Evolutionary conservation across 306 rosid genomes (phyloP).

Genomic region (Fragaria nilgerrensis): DNA sequence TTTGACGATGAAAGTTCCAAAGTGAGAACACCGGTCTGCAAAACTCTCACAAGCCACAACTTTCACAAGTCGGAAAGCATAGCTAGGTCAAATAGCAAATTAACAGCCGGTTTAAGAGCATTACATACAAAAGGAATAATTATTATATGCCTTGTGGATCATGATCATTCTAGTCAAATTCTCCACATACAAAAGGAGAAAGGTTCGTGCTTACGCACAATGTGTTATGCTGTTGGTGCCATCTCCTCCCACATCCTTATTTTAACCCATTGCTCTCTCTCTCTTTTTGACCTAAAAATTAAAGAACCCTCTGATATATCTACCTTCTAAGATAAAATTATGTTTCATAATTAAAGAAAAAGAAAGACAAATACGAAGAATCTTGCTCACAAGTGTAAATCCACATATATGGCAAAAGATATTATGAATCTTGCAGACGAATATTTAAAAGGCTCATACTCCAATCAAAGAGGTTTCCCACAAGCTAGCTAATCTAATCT

Average conservation of each 20-base stretch:
- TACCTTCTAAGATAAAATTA: not conserved
- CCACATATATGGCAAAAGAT: not conserved
- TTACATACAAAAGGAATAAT: not conserved
- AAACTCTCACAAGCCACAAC: not conserved
- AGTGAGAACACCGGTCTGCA: not conserved
- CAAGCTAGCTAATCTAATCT: not conserved
- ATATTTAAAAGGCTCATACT: not conserved
- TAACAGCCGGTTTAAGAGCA: not conserved
- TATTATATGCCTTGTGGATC: not conserved
- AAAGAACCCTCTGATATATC: not conserved
- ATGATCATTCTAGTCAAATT: not conserved
- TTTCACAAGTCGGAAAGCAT: not conserved
- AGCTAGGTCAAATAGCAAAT: not conserved
- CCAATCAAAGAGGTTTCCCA: constrained; percentile 11
- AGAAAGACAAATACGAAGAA: not conserved
- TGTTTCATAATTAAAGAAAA: not conserved
- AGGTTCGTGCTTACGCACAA: not conserved
- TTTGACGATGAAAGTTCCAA: not conserved
- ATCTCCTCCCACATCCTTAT: not conserved
- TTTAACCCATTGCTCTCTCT: not conserved
- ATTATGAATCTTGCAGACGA: not conserved
- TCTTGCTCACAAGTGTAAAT: not conserved
- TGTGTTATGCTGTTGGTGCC: not conserved
- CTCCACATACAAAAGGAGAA: not conserved
- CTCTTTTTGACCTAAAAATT: not conserved